Percentiles rank a stretch among this genome's conserved stretches.
phyloP scores from a whole-genome alignment of 176 grass and related monocot genomes.

The Olyra latifolia region DNA sequence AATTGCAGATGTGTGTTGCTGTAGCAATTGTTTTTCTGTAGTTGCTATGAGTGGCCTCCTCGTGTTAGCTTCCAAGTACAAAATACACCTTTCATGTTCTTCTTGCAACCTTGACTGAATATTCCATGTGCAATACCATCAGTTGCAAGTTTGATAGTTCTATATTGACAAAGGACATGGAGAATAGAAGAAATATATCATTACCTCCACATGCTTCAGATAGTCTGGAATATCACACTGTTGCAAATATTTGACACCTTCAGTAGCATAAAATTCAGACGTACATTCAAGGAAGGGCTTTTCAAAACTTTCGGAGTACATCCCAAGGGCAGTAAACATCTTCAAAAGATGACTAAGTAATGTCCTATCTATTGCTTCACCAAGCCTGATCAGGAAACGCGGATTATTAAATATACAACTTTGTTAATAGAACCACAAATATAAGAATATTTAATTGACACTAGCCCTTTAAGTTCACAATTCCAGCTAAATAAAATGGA shows the following conservation, averaged over 20 bases:
- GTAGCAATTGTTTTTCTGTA: constrained; percentile 91
- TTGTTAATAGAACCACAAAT: constrained; percentile 18
- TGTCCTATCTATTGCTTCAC: constrained; percentile 94
- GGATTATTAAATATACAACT: constrained; percentile 7
- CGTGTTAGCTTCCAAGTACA: constrained; percentile 94
- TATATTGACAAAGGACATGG: constrained; percentile 26
- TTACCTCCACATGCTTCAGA: constrained; percentile 90
- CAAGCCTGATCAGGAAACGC: constrained; percentile 61
- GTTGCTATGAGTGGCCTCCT: constrained; percentile 81
- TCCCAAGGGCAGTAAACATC: constrained; percentile 96
- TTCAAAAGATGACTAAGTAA: constrained; percentile 95
- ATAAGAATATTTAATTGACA: constrained; percentile 25
- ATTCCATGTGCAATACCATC: constrained; percentile 32
- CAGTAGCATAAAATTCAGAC: constrained; percentile 92
- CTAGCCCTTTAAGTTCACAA: constrained; percentile 12
- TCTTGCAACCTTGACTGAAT: constrained; percentile 95
- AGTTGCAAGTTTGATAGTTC: constrained; percentile 28
- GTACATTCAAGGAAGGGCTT: constrained; percentile 88
- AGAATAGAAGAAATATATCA: constrained; percentile 22
- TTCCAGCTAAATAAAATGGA: constrained; percentile 17
- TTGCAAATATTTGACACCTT: constrained; percentile 98
- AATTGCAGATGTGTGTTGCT: constrained; percentile 84
- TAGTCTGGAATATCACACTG: constrained; percentile 95
- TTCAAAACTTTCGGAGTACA: constrained; percentile 90
- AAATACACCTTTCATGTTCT: constrained; percentile 95